Evolutionary conservation across 805 yeast species (phyloP).

Genomic region (Candida pseudofarinosa): DNA sequence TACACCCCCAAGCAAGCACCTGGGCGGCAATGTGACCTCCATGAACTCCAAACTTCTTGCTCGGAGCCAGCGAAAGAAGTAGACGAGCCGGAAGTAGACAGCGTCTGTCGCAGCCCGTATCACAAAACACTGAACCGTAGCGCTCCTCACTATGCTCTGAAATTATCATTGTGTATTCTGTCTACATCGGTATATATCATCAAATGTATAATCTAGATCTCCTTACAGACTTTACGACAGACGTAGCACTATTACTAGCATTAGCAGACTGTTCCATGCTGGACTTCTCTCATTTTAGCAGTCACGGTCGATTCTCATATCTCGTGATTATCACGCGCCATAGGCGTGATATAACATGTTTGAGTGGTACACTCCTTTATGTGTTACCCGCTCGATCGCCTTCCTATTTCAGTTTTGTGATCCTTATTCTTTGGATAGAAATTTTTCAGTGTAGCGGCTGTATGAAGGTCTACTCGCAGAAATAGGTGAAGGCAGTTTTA

Average conservation of each 20-base stretch:
- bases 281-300: too few species aligned
- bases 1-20: slow-evolving; percentile 3
- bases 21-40: slow-evolving; percentile 38
- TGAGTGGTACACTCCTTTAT: neutral
- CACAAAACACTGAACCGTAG: too few species aligned
- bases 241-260: too few species aligned
- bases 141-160: too few species aligned
- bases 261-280: too few species aligned
- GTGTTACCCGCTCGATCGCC: slow-evolving; percentile 6
- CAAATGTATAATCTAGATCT: too few species aligned
- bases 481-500: neutral
- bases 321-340: slow-evolving; percentile 1
- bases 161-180: too few species aligned
- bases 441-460: neutral
- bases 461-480: neutral
- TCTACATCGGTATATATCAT: too few species aligned
- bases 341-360: neutral
- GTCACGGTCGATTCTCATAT: slow-evolving; percentile 7
- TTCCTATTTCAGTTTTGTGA: slow-evolving; percentile 5
- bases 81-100: slow-evolving; percentile 2
- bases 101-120: too few species aligned
- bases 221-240: too few species aligned
- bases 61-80: slow-evolving; percentile 46
- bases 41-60: slow-evolving; percentile 61
- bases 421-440: neutral